Conservation (phyloP, 208 protist genomes). For the Trypanosoma congolense region DNA sequence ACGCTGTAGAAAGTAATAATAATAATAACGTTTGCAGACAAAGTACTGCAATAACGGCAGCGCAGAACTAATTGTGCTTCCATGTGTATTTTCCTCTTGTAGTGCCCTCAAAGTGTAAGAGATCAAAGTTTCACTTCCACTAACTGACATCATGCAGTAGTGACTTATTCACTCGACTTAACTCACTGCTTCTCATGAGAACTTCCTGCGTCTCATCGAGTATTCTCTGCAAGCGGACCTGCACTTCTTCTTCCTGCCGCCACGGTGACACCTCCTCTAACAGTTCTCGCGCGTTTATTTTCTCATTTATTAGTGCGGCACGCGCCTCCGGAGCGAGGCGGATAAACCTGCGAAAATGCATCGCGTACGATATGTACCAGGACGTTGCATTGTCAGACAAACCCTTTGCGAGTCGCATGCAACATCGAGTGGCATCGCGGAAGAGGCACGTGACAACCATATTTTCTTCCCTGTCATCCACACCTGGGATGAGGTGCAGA, state of each 20-base stretch:
- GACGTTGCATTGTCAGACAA: slow-evolving; percentile 35
- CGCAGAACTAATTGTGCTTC: too few species aligned
- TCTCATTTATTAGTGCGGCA: slow-evolving; percentile 8
- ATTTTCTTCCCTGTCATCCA: slow-evolving; percentile 49
- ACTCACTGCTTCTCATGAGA: slow-evolving; percentile 29
- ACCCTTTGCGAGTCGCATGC: slow-evolving; percentile 57
- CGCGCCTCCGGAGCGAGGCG: slow-evolving; percentile 17
- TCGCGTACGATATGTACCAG: slow-evolving; percentile 58
- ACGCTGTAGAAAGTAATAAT: too few species aligned
- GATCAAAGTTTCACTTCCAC: too few species aligned
- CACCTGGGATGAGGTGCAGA: slow-evolving; percentile 61
- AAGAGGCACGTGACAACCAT: slow-evolving; percentile 55
- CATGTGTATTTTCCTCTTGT: too few species aligned
- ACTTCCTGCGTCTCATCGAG: slow-evolving; percentile 22
- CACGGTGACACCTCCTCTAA: slow-evolving; percentile 15
- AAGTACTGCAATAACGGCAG: too few species aligned
- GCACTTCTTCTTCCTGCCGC: slow-evolving; percentile 13
- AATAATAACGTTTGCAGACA: too few species aligned
- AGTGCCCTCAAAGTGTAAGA: too few species aligned
- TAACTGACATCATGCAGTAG: slow-evolving; percentile 24
- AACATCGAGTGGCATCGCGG: slow-evolving; percentile 60
- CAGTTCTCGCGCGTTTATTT: slow-evolving; percentile 4
- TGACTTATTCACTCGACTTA: slow-evolving; percentile 31
- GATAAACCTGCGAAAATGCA: slow-evolving; percentile 66
- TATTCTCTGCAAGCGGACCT: slow-evolving; percentile 11